These are phyloP conservation scores for Spergularia azorica DNA, from an alignment of 179 eudicot species.

Conservation along the genomic window DNA sequence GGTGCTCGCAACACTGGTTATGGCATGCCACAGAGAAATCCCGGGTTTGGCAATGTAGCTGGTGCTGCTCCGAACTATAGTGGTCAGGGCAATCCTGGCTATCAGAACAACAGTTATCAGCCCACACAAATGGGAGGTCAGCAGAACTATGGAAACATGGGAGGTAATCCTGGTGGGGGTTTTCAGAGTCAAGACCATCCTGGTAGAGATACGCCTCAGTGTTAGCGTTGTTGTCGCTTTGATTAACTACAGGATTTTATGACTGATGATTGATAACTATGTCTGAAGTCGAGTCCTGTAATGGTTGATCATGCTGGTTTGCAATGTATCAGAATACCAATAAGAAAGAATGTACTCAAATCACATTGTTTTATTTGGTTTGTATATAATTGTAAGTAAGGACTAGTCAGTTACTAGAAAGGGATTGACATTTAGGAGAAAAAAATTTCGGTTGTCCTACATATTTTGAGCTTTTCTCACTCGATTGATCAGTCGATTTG, in stretches of 20 bases:
- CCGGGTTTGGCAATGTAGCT: constrained; percentile 3
- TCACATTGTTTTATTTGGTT: too few relatives aligned
- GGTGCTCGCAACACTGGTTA: constrained; percentile 19
- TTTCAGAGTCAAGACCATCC: constrained; percentile 55
- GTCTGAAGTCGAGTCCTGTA: not conserved
- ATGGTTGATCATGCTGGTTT: not conserved
- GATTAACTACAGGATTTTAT: not conserved
- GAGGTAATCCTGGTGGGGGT: constrained; percentile 27
- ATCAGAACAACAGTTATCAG: constrained; percentile 28
- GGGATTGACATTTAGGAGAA: too few relatives aligned
- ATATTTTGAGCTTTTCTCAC: too few relatives aligned
- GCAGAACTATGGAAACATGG: constrained; percentile 26
- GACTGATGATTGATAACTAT: not conserved
- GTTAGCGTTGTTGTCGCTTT: constrained; percentile 24
- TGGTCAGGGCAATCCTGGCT: constrained; percentile 35
- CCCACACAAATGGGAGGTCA: constrained; percentile 36
- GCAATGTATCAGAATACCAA: not conserved
- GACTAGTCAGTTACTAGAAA: too few relatives aligned
- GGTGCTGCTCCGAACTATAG: constrained; percentile 14
- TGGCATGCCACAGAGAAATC: not conserved
- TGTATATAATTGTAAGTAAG: too few relatives aligned
- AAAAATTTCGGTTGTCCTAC: too few relatives aligned
- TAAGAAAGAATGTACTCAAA: too few relatives aligned
- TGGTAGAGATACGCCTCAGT: constrained; percentile 59
- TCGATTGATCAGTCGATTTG: too few relatives aligned